phyloP scores from a whole-genome alignment of 768 basidiomycete genomes.

The Leccinellum albellum region DNA sequence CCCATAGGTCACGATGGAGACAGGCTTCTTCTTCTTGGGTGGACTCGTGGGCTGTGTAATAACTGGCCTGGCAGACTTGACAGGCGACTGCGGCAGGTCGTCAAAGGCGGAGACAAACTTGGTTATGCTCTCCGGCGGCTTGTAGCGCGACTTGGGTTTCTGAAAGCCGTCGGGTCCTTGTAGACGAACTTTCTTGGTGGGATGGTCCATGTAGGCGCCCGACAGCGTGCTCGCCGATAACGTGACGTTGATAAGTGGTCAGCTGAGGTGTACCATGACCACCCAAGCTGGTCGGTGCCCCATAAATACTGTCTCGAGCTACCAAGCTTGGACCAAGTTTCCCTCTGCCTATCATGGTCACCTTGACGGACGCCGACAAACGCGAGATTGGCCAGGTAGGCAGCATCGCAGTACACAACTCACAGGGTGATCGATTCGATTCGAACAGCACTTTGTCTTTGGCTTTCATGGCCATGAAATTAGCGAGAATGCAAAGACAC shows the following conservation, averaged over 20 bases:
- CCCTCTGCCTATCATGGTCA: slow-evolving; percentile 10
- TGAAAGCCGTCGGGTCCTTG: slow-evolving; percentile 30
- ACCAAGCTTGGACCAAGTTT: neutral
- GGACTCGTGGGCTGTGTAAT: neutral
- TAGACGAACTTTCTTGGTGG: slow-evolving; percentile 13
- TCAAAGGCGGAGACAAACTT: slow-evolving; percentile 30
- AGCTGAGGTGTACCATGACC: neutral
- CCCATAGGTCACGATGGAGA: slow-evolving; percentile 7
- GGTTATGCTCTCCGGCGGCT: slow-evolving; percentile 22
- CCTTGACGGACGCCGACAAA: slow-evolving; percentile 36
- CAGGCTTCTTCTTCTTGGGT: slow-evolving; percentile 6
- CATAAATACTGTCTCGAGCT: neutral
- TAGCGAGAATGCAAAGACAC: slow-evolving; percentile 47
- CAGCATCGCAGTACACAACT: neutral
- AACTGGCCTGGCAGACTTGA: neutral
- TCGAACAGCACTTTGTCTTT: slow-evolving; percentile 62
- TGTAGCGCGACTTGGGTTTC: slow-evolving; percentile 25
- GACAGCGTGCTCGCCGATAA: too few relatives aligned
- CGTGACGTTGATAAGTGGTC: neutral
- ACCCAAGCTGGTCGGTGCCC: neutral
- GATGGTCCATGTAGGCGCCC: neutral
- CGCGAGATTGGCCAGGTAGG: slow-evolving; percentile 46
- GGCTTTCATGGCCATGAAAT: slow-evolving; percentile 61
- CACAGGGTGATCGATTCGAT: neutral
- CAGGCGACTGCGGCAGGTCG: neutral